Evolutionary conservation across 495 filamentous ascomycete species (phyloP), one percentile per base, ranked within the genome.

Genomic region (Xeromyces bisporus): DNA sequence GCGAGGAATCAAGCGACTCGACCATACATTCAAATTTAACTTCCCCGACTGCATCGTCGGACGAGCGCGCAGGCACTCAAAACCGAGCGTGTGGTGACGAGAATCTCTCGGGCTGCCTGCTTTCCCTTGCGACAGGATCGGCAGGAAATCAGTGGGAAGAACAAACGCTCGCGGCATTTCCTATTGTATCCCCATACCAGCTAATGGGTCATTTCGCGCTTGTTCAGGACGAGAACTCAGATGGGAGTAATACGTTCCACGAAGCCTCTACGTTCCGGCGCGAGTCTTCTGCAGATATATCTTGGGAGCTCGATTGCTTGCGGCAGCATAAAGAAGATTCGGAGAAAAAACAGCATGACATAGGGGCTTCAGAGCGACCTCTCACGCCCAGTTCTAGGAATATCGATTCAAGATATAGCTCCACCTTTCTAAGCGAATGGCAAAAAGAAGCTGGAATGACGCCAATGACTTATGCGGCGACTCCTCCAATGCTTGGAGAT

Each of bases 401-500:
- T n/a, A n/a, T n/a, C n/a, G n/a, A n/a, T n/a, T n/a, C n/a, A n/a
- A n/a, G n/a, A n/a, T n/a, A n/a, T n/a, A n/a, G n/a, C 11, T 41
- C 34, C 13, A 47, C 50, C 9, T 5, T 10, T 6, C 2, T 21
- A 20, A 51, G 56, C 38, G 57, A 48, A 28, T 53, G 44, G 43
- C 56, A 55, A 37, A 62, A 48, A 46, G 56, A 64, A 47, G 42
- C 46, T 35, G 42, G 65, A 47, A 43, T 63, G 24, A 50, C 50
- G 30, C 51, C 46, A 35, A 69, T 64, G 66, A 73, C 53, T 8
- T 56, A 56, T 26, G 60, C 57, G 7, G 62, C 63, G 4, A 70
- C 61, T 36, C 85, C 86, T 11, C 86, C 85, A 2, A 87, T 93
- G 82, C 69, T 91, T 5, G 86, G 86, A 25, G 39, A 53, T 15